Conservation (phyloP, 345 rosid genomes). For the Trapa incisa region DNA sequence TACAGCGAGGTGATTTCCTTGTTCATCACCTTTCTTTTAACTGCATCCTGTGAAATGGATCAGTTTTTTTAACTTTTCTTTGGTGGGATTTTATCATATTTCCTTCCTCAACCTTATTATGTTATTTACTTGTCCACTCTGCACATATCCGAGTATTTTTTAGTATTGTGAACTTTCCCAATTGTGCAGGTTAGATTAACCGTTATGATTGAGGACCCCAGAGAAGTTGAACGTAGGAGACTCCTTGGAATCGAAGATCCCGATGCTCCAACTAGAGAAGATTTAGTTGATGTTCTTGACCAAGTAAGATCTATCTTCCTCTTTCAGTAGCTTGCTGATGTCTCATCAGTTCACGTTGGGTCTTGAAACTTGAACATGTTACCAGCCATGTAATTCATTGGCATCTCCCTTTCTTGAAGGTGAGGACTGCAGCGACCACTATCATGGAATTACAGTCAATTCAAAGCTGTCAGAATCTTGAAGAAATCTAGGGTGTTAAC, state of each 20-base stretch:
- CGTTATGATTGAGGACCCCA: conserved; percentile 77
- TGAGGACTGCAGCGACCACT: too few species aligned
- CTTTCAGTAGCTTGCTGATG: not conserved
- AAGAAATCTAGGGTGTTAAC: too few species aligned
- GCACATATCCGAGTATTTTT: not conserved
- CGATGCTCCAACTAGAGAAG: conserved; percentile 75
- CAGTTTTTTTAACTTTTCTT: not conserved
- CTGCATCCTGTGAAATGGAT: not conserved
- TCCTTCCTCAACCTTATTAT: not conserved
- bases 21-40: not conserved
- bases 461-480: too few species aligned
- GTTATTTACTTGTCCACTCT: not conserved
- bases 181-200: conserved; percentile 61
- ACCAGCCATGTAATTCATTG: too few species aligned
- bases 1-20: conserved; percentile 50
- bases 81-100: too few species aligned
- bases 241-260: conserved; percentile 74
- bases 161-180: not conserved
- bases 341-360: not conserved
- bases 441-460: too few species aligned
- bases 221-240: conserved; percentile 76
- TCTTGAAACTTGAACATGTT: not conserved
- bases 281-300: conserved; percentile 67
- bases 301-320: conserved; percentile 22
- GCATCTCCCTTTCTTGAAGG: too few species aligned